Conservation (phyloP, 805 yeast genomes). For the Cyberlindnera suaveolens region DNA sequence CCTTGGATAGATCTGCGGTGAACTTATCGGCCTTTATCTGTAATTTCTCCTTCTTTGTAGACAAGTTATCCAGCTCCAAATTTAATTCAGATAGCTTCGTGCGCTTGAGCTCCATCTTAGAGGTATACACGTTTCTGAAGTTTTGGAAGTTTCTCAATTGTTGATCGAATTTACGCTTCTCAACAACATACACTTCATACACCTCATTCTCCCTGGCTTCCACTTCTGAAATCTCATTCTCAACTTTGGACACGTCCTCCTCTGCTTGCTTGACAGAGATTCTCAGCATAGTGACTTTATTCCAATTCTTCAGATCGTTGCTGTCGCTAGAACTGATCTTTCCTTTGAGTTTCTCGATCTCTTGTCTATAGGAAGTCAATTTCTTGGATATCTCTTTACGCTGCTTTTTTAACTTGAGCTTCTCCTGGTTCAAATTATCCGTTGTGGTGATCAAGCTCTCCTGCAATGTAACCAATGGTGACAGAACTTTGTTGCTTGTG, state of each 20-base stretch:
- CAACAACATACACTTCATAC: constrained; percentile 32
- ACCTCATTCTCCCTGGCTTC: constrained; percentile 28
- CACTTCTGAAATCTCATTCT: constrained; percentile 8
- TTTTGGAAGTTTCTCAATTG: constrained; percentile 27
- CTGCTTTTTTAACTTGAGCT: constrained; percentile 47
- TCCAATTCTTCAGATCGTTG: constrained; percentile 46
- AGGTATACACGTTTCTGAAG: constrained; percentile 25
- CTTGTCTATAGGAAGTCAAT: constrained; percentile 43
- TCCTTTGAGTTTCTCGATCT: constrained; percentile 46
- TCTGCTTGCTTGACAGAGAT: constrained; percentile 20
- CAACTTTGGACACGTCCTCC: constrained; percentile 19
- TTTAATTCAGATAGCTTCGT: constrained; percentile 20
- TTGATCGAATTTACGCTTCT: constrained; percentile 33
- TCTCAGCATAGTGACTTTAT: constrained; percentile 18
- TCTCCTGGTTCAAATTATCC: constrained; percentile 51
- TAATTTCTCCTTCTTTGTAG: constrained; percentile 29
- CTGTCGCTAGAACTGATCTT: constrained; percentile 42
- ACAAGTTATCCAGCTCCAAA: constrained; percentile 25
- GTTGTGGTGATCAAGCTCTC: constrained; percentile 62
- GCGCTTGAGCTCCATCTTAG: constrained; percentile 20
- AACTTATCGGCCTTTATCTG: constrained; percentile 26
- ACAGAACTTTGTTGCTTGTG: constrained; percentile 30
- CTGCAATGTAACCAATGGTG: constrained; percentile 60
- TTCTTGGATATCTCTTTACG: constrained; percentile 55
- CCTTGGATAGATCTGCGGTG: constrained; percentile 11